Evolutionary conservation across 805 yeast species (phyloP), one percentile per base, ranked within the genome.

Genomic region (Sungouiozyma ichnusensis): DNA sequence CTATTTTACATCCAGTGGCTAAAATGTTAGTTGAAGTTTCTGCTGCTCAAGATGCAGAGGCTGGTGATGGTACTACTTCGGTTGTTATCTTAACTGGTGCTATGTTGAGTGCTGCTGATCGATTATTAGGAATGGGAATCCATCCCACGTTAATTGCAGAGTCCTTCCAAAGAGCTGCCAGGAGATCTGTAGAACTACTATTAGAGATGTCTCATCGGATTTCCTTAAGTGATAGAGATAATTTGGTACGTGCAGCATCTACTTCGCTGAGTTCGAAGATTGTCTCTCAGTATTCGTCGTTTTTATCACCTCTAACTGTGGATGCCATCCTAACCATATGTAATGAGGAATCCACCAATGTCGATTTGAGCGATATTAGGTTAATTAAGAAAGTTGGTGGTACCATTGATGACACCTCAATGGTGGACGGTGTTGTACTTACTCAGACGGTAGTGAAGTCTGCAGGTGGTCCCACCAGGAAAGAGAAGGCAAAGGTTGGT

Each of bases 61-160:
- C 97, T n/a, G 99, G 99, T 43, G 99, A 92, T 62, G 99, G 99
- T 49, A 92, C 99, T 29, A 92, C 99, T 0, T 81, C 96, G 2
- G 98, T 92, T 27, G 98, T 94, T 20, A 90, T 92, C 42, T 71
- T 92, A 48, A 85, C 97, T 4, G 99, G 98, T 32, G 90, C 97
- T 4, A 66, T 92, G 38, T 70, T 92, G 42, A 95, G 90, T 24
- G 98, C 98, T 15, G 95, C 97, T 42, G 98, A 92, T 54, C 81
- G 81, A 60, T 71, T 92, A 45, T 73, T 92, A 54, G 79, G 77
- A 51, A 85, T 84, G 62, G 97, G 92, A 15, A 86, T 92, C 53
- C 98, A 92, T 64, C 99, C 99, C 44, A 85, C 95, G 3, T 75
- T 87, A 42, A 86, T 92, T 57, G 87, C 96, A 2, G 98, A 92